phyloP scores from a whole-genome alignment of 1,284 basidiomycete genomes.

The Microbotryum intermedium region DNA sequence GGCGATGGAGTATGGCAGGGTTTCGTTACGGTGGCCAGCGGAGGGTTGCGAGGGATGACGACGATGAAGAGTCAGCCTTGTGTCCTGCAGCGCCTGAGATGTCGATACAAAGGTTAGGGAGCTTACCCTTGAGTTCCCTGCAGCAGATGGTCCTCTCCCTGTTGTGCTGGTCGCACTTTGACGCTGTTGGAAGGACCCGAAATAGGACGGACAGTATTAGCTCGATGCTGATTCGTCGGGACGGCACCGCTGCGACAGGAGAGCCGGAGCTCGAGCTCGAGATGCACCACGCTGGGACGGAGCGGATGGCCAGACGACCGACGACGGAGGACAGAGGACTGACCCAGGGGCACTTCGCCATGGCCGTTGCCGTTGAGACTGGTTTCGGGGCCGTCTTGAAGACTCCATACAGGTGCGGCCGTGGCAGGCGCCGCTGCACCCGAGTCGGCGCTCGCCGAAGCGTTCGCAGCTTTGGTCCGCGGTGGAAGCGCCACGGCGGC shows the following conservation, averaged over 20 bases:
- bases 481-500: too few species aligned
- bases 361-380: neutral
- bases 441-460: too few species aligned
- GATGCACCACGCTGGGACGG: neutral
- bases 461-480: too few species aligned
- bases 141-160: slow-evolving; percentile 29
- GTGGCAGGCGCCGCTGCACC: neutral
- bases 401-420: slow-evolving; percentile 21
- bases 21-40: too few species aligned
- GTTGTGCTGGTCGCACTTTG: slow-evolving; percentile 29
- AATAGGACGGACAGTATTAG: neutral
- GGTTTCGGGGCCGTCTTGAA: slow-evolving; percentile 6
- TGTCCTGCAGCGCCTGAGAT: too few species aligned
- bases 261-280: neutral
- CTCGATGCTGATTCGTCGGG: neutral
- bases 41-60: too few species aligned
- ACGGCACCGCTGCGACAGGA: neutral
- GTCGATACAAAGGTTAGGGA: too few species aligned
- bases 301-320: neutral
- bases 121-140: slow-evolving; percentile 23
- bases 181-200: slow-evolving; percentile 1
- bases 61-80: too few species aligned
- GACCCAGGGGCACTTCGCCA: slow-evolving; percentile 21
- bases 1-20: too few species aligned
- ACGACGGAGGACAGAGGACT: neutral